phyloP scores from a whole-genome alignment of 768 basidiomycete species.

The Pleurotus ostreatus region DNA sequence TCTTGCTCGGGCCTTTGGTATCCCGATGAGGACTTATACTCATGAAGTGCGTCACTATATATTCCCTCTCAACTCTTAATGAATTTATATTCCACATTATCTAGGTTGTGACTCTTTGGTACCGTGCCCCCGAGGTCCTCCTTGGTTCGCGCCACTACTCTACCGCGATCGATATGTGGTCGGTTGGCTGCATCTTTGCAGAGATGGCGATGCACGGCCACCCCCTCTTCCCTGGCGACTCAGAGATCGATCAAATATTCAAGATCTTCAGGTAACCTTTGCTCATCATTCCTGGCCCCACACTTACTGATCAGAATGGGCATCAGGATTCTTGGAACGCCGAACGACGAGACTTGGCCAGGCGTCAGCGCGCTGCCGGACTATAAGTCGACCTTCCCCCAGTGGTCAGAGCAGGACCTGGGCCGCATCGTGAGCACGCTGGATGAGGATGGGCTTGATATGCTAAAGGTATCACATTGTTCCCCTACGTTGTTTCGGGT shows the following conservation, averaged over 20 bases:
- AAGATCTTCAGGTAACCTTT: conserved; percentile 84
- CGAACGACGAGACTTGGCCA: conserved; percentile 88
- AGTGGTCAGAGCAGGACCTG: conserved; percentile 83
- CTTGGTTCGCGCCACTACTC: conserved; percentile 95
- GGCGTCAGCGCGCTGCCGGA: conserved; percentile 86
- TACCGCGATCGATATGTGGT: conserved; percentile 99
- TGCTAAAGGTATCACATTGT: conserved; percentile 52
- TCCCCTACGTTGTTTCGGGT: conserved; percentile 9
- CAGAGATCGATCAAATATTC: conserved; percentile 99
- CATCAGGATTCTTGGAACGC: conserved; percentile 86
- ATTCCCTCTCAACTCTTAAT: conserved; percentile 3
- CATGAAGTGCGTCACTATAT: conserved; percentile 66
- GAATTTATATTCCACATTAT: not conserved
- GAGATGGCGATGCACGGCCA: conserved; percentile 95
- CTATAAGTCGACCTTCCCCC: conserved; percentile 95
- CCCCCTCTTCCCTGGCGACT: conserved; percentile 96
- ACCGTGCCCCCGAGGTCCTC: conserved; percentile 97
- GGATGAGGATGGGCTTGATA: conserved; percentile 73
- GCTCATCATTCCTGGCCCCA: conserved; percentile 16
- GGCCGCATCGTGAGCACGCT: conserved; percentile 60
- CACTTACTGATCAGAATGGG: not conserved
- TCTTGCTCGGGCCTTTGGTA: conserved; percentile 93
- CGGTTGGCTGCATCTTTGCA: conserved; percentile 96
- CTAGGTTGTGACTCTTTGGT: conserved; percentile 99
- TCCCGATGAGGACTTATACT: conserved; percentile 98